A percentile compares a stretch with the other conserved stretches of the same genome.
phyloP scores from a whole-genome alignment of 129 eudicot species.

The Smallanthus sonchifolius region DNA sequence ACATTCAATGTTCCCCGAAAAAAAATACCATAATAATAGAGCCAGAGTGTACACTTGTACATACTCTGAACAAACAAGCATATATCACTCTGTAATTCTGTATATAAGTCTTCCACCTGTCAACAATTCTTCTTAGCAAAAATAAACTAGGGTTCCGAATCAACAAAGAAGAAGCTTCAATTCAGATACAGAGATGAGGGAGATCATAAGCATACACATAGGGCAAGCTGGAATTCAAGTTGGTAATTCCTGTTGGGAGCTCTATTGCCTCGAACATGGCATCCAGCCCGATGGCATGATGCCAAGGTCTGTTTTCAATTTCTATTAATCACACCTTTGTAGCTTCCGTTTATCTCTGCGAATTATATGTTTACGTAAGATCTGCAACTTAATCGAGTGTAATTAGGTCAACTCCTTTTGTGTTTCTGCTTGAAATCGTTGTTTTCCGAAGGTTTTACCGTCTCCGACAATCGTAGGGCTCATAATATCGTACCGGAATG shows the following conservation, averaged over 20 bases:
- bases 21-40: conserved; percentile 15
- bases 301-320: conserved; percentile 51
- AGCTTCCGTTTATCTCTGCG: background rate
- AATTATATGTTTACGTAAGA: background rate
- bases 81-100: background rate
- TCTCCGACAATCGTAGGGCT: background rate
- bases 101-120: conserved; percentile 11
- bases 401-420: background rate
- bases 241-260: conserved; percentile 94
- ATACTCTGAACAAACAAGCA: background rate
- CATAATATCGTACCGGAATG: background rate
- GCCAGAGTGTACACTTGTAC: conserved; percentile 8
- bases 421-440: background rate
- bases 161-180: conserved; percentile 1
- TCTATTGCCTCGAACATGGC: conserved; percentile 88
- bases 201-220: conserved; percentile 89
- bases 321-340: background rate
- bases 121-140: conserved; percentile 7
- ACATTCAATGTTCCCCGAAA: too few species aligned
- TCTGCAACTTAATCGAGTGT: background rate
- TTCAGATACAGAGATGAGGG: conserved; percentile 55
- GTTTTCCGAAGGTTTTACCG: background rate
- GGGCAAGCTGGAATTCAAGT: conserved; percentile 98
- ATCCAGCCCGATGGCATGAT: conserved; percentile 92
- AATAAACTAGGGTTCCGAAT: background rate